Conservation (phyloP, 495 filamentous ascomycete species). For the Xylaria bambusicola region DNA sequence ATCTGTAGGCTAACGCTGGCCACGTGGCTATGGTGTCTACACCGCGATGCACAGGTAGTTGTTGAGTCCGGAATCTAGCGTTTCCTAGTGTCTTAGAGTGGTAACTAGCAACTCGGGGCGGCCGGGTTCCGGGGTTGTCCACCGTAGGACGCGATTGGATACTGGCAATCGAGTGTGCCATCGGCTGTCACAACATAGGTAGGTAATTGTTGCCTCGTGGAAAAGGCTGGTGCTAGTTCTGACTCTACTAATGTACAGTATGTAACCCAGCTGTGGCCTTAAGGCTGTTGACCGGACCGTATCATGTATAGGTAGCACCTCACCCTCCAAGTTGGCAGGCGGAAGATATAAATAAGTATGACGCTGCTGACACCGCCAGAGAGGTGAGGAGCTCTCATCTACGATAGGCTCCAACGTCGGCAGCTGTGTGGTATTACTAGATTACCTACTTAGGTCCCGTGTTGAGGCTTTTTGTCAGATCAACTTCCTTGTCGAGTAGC, state of each 20-base stretch:
- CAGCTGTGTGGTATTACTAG: neutral
- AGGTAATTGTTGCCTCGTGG: neutral
- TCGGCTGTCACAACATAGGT: too few relatives aligned
- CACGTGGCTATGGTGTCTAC: neutral
- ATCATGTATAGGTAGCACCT: too few relatives aligned
- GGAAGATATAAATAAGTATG: conserved; percentile 18
- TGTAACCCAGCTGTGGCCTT: neutral
- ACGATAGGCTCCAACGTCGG: conserved; percentile 4
- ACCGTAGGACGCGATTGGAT: neutral
- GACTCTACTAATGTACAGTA: neutral
- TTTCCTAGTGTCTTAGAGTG: neutral
- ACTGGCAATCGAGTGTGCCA: neutral
- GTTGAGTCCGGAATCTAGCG: neutral
- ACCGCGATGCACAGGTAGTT: neutral
- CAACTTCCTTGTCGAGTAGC: conserved; percentile 11
- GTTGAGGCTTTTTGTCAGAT: conserved; percentile 8
- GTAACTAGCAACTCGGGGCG: neutral
- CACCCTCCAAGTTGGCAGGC: neutral
- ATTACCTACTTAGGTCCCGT: conserved; percentile 11
- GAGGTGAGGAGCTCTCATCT: neutral
- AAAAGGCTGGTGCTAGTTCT: neutral
- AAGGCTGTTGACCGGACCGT: neutral
- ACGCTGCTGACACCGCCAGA: conserved; percentile 10
- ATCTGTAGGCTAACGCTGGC: neutral
- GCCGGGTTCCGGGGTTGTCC: neutral